Conservation (phyloP, 2,329 filamentous ascomycete genomes). For the Decorospora gaudefroyi region DNA sequence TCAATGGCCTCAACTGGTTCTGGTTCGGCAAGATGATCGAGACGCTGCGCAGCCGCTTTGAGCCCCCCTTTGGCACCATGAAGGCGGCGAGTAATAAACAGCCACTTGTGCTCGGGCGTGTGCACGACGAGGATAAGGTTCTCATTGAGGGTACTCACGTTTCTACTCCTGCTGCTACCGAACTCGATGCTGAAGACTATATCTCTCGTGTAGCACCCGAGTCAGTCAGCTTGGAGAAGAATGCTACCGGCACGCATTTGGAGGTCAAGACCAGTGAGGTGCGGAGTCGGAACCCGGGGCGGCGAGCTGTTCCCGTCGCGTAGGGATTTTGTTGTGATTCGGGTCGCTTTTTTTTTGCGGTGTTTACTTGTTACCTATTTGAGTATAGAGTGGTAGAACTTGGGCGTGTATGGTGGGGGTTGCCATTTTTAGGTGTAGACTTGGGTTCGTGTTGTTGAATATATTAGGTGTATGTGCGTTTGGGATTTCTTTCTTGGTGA, state of each 20-base stretch:
- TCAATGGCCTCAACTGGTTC: slow-evolving; percentile 79
- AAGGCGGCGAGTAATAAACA: no score
- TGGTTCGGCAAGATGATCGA: slow-evolving; percentile 89
- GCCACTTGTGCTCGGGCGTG: slow-evolving; percentile 16
- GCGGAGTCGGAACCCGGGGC: slow-evolving; percentile 23
- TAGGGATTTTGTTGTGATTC: neutral
- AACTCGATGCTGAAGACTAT: slow-evolving; percentile 28
- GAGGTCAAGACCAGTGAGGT: slow-evolving; percentile 38
- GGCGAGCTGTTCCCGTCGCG: slow-evolving; percentile 9
- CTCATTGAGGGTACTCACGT: slow-evolving; percentile 43
- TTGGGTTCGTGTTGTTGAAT: no score
- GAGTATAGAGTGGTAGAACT: neutral
- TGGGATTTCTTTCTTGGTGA: no score
- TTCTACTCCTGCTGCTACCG: slow-evolving; percentile 33
- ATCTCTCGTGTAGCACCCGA: slow-evolving; percentile 14
- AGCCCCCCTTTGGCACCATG: slow-evolving; percentile 57
- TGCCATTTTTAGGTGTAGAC: no score
- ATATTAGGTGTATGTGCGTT: no score
- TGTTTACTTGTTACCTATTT: no score
- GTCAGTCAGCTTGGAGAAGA: slow-evolving; percentile 28
- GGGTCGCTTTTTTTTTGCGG: no score
- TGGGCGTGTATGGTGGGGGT: no score
- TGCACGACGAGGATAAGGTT: slow-evolving; percentile 36
- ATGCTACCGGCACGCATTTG: slow-evolving; percentile 28
- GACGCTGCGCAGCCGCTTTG: slow-evolving; percentile 76